phyloP scores from a whole-genome alignment of 495 filamentous ascomycete species.

The Evernia prunastri region DNA sequence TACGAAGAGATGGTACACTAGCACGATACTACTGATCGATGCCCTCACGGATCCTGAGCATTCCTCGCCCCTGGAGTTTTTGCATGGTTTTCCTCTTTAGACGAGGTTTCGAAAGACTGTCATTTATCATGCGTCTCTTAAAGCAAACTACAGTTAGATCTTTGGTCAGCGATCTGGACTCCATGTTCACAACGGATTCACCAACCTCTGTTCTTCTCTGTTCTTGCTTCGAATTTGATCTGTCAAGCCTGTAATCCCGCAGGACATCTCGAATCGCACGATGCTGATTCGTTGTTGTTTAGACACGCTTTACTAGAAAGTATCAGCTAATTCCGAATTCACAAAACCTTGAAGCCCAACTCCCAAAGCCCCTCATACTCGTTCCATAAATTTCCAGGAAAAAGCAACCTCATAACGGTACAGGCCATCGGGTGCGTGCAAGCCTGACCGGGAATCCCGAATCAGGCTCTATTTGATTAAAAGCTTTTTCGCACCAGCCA shows the following conservation, averaged over 20 bases:
- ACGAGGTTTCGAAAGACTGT: no score
- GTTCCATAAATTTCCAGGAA: background rate
- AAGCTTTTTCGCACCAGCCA: background rate
- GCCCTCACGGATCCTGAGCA: background rate
- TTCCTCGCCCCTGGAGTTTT: background rate
- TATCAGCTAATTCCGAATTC: background rate
- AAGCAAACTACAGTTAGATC: no score
- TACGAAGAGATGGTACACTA: background rate
- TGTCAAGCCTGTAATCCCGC: background rate
- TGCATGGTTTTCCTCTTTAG: background rate
- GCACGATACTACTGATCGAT: background rate
- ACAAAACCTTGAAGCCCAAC: background rate
- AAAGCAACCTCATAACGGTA: background rate
- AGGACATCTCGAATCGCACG: background rate
- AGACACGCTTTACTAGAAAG: background rate
- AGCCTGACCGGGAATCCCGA: background rate
- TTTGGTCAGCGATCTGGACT: background rate
- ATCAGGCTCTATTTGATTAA: background rate
- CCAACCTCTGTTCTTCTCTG: background rate
- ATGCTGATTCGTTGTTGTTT: background rate
- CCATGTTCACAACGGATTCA: background rate
- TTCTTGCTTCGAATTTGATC: background rate
- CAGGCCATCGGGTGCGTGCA: background rate
- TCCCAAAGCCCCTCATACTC: background rate
- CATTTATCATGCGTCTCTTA: no score